Base-by-base conservation (phyloP, 2,329 filamentous ascomycete genomes). In the Fusarium dimerum region DNA sequence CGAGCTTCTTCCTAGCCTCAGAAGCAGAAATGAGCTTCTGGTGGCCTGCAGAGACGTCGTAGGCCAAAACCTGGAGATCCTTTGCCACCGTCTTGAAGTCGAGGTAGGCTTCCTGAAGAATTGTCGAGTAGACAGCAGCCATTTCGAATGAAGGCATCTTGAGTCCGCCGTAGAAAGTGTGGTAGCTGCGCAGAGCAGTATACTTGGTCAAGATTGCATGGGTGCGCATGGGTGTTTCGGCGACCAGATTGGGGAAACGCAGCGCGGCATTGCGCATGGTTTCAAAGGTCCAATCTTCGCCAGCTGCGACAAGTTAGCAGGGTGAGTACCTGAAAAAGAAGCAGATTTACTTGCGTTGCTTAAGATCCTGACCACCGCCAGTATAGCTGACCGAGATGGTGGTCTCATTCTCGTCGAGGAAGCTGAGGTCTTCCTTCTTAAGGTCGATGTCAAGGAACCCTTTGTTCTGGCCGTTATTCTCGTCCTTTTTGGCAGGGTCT, bases 141-240 rank as follows among this genome's bases (percentile, higher is more conserved):
- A 41, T 39, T 5, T 54, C 52, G 13, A 26, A 54, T 11, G 8
- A 38, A 4, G 16, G 51, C 20, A 30, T 26, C 10, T 18, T 36
- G 29, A 36, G 18, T 7, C 13, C 36, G 13, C 0, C 17, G 13
- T 48, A 38, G 3, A 9, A 8, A 2, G 39, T 12, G 13, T 56
- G 38, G 12, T 43, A 56, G 17, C 47, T 53, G 1, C 45, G 29
- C 5, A 56, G 42, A 13, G 48, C 26, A 6, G 52, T 48, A n/a
- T 56, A 56, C 36, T 50, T 56, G 26, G 50, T 56, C 5, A 56
- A 20, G 1, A 53, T 40, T 1, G 50, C 54, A 9, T 56, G 54
- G 2, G 54, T 56, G 11, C 51, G 43, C 44, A 56, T 50, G 1
- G 54, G 54, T 7, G 41, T 50, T 18, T 51, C 20, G 2, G 54